Percentiles rank a stretch among this genome's conserved stretches.
Conservation (phyloP, 257 asterid genomes). For the Paraleonurus japonicus region DNA sequence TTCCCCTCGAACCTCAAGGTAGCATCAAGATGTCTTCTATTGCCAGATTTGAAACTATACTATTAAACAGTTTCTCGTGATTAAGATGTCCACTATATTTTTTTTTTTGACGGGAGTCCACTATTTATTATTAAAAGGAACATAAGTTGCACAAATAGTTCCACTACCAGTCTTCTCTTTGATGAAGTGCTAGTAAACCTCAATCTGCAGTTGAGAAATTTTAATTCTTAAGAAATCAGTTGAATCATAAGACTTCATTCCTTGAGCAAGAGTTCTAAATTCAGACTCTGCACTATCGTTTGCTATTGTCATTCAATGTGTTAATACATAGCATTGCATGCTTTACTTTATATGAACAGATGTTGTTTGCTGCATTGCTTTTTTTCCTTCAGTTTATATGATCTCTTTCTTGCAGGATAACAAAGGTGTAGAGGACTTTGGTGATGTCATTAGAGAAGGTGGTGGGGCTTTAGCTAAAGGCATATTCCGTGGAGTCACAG, state of each 20-base stretch:
- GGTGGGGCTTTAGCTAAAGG: constrained; percentile 99
- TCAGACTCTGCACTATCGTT: not conserved
- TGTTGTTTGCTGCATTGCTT: constrained; percentile 15
- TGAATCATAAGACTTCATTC: not conserved
- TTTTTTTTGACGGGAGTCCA: too few relatives aligned
- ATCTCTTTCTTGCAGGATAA: constrained; percentile 54
- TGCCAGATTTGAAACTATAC: not conserved
- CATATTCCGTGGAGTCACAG: constrained; percentile 92
- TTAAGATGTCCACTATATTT: not conserved
- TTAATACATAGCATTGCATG: not conserved
- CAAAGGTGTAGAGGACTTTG: constrained; percentile 97
- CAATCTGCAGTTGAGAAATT: too few relatives aligned
- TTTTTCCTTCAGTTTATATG: constrained; percentile 12
- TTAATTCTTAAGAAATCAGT: too few relatives aligned
- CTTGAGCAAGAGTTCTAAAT: not conserved
- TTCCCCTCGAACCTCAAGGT: not conserved
- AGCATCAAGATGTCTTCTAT: not conserved
- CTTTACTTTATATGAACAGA: not conserved
- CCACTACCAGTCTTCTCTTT: too few relatives aligned
- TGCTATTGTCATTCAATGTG: constrained; percentile 1
- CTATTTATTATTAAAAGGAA: not conserved
- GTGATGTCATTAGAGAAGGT: constrained; percentile 97
- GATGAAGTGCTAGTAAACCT: too few relatives aligned
- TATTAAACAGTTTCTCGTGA: not conserved
- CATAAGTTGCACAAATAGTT: not conserved